Percentiles rank a stretch among this genome's conserved stretches.
Conservation (phyloP, 371 early-diverging fungal species). For the Encephalitozoon hellem region DNA sequence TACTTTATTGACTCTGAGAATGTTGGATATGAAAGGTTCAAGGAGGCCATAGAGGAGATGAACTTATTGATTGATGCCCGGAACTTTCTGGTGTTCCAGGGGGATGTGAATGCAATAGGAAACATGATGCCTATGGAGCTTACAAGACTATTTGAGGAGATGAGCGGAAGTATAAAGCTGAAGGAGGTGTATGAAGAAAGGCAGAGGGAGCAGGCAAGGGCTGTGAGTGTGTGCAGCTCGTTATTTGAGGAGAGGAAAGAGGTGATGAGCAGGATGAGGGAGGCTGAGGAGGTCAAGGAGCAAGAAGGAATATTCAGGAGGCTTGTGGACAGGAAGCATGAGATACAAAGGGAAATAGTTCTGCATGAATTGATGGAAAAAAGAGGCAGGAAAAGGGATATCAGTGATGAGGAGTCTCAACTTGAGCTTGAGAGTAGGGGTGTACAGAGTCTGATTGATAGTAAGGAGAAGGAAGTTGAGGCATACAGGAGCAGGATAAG, state of each 20-base stretch:
- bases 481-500: not conserved
- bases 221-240: slow-evolving; percentile 12
- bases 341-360: slow-evolving; percentile 13
- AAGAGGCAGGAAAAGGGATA: not conserved
- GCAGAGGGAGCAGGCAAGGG: not conserved
- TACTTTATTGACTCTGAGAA: slow-evolving; percentile 72
- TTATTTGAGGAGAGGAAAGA: slow-evolving; percentile 27
- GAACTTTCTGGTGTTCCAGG: slow-evolving; percentile 97
- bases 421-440: not conserved
- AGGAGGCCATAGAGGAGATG: slow-evolving; percentile 68
- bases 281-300: slow-evolving; percentile 33
- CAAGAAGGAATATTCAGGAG: slow-evolving; percentile 35
- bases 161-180: slow-evolving; percentile 68
- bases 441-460: not conserved
- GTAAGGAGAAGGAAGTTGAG: not conserved
- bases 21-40: slow-evolving; percentile 69
- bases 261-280: slow-evolving; percentile 36
- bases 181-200: slow-evolving; percentile 51
- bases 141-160: slow-evolving; percentile 80
- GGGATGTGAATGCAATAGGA: slow-evolving; percentile 89
- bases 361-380: slow-evolving; percentile 2
- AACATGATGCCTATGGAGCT: slow-evolving; percentile 83
- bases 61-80: slow-evolving; percentile 81
- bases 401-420: not conserved
- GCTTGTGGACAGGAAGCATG: slow-evolving; percentile 32